Base-by-base conservation (phyloP, 331 rosid species). In the Malus hybrid region DNA sequence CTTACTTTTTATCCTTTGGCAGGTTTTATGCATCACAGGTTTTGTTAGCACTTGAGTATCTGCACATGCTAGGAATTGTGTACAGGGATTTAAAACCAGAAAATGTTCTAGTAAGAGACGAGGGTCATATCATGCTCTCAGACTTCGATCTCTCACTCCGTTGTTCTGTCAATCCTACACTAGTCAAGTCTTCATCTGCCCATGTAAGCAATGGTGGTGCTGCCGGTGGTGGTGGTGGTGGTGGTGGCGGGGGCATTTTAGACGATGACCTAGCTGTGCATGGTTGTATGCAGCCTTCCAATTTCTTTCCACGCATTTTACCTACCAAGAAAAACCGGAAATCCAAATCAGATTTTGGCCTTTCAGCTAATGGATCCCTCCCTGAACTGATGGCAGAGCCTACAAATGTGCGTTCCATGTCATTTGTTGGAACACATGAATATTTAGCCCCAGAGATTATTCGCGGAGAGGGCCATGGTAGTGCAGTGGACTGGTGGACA, bases 401-500 rank as follows among this genome's bases (percentile, higher is more conserved):
- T 0, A 92, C 92, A 52, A 86, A 92, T 57, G 97, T 92, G 44
- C 81, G 88, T 0, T 92, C 97, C 6, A 92, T 92, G 97, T 92
- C 97, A 70, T 92, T 90, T 75, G 97, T 92, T 15, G 97, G 97
- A 2, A 92, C 96, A 22, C 97, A 88, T n/a, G 97, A 92, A 70
- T 92, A 92, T 36, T 90, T 92, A 30, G 96, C 97, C 46, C 97
- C 97, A 3, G 92, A 92, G 85, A 90, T 92, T 13, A 80, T 92
- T 75, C 86, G 87, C 5, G 96, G 96, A 63, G 93, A 92, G 71
- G 97, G 97, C 3, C 97, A 92, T 63, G 97, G 96, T 4, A 92
- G 96, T 68, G 97, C 97, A 16, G 97, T 92, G 66, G 96, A 92
- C 30, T 92, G 97, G 96, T 92, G 97, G 97, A n/a, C n/a, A n/a